Percentiles rank a stretch among this genome's conserved stretches.
Conservation (phyloP, 805 yeast species). For the Ogataea methylovora region DNA sequence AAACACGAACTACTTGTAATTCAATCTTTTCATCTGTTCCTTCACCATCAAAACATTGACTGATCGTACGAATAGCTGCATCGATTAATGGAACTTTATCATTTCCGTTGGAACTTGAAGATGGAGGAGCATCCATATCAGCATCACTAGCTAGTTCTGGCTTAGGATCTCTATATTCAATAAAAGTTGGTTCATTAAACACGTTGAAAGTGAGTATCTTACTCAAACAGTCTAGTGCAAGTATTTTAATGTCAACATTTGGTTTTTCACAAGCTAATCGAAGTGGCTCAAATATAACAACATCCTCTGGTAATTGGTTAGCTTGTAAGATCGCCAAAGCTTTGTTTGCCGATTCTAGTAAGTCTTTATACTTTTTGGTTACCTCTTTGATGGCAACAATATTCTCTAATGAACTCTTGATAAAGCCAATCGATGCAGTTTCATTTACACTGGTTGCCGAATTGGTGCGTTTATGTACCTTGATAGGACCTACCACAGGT, state of each 20-base stretch:
- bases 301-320: constrained; percentile 34
- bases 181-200: constrained; percentile 51
- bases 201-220: constrained; percentile 83
- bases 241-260: constrained; percentile 55
- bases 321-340: constrained; percentile 36
- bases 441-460: constrained; percentile 12
- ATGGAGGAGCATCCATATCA: constrained; percentile 43
- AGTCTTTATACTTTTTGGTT: constrained; percentile 34
- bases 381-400: constrained; percentile 24
- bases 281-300: constrained; percentile 69
- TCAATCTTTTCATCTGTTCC: constrained; percentile 86
- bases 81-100: constrained; percentile 54
- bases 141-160: constrained; percentile 22
- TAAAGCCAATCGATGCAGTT: constrained; percentile 24
- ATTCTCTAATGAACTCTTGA: constrained; percentile 24
- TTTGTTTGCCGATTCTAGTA: constrained; percentile 29
- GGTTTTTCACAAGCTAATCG: constrained; percentile 66
- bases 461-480: no score
- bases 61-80: constrained; percentile 76
- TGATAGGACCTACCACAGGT: no score
- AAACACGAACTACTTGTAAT: constrained; percentile 85
- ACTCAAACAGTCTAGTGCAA: constrained; percentile 79
- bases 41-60: constrained; percentile 85
- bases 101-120: constrained; percentile 13
- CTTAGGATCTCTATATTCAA: constrained; percentile 27